Percentiles rank a stretch among this genome's conserved stretches.
Conservation (phyloP, 176 grass and related monocot species). For the Aechmea fasciata region DNA sequence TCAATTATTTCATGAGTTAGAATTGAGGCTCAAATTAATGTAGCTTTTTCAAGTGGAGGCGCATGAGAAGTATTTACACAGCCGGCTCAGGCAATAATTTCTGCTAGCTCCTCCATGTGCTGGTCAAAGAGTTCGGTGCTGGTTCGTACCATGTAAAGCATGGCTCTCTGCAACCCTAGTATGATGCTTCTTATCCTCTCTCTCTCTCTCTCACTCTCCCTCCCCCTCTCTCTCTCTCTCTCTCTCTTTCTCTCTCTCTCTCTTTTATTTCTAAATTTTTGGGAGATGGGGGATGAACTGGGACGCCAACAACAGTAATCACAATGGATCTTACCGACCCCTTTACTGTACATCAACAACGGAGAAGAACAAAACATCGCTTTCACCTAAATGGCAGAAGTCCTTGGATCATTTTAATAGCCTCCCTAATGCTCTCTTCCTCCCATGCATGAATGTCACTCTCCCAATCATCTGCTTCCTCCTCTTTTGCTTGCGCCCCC, state of each 20-base stretch:
- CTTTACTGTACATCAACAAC: constrained; percentile 1
- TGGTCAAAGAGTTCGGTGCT: constrained; percentile 26
- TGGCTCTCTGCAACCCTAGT: constrained; percentile 23
- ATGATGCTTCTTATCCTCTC: constrained; percentile 15
- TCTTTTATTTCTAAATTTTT: not conserved
- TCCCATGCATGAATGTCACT: constrained; percentile 10
- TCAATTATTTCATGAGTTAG: too few relatives aligned
- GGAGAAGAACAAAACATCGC: constrained; percentile 2
- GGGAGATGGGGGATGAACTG: not conserved
- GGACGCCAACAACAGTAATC: not conserved
- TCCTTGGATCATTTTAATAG: not conserved
- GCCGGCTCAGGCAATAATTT: too few relatives aligned
- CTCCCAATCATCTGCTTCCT: not conserved
- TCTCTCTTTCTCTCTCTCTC: constrained; percentile 15
- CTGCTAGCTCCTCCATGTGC: constrained; percentile 14
- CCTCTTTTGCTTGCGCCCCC: not conserved
- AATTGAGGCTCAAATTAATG: too few relatives aligned
- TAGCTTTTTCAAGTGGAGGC: too few relatives aligned
- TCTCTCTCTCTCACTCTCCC: constrained; percentile 6
- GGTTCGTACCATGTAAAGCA: constrained; percentile 24
- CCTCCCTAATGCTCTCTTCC: constrained; percentile 6
- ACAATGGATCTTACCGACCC: not conserved
- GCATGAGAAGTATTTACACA: too few relatives aligned
- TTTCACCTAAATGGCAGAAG: not conserved
- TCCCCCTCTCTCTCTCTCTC: constrained; percentile 5